A percentile compares a stretch with the other conserved stretches of the same genome.
Conservation (phyloP, 2,329 filamentous ascomycete genomes). For the Fusarium sp. region DNA sequence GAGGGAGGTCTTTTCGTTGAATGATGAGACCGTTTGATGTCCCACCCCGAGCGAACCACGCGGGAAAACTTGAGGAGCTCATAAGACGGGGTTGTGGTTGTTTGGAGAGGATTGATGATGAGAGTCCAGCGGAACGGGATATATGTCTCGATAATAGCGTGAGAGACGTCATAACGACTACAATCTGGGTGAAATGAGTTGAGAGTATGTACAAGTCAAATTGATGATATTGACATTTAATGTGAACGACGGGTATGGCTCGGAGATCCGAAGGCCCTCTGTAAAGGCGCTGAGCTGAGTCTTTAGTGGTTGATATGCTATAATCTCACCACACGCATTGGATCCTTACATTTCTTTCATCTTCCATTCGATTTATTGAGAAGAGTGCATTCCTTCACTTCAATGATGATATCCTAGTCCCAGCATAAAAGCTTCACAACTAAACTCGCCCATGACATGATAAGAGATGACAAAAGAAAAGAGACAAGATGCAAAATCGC, state of each 20-base stretch:
- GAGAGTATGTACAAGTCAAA: not conserved
- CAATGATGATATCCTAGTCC: not conserved
- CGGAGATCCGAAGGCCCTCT: constrained; percentile 26
- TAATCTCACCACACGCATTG: not conserved
- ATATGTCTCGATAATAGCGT: constrained; percentile 11
- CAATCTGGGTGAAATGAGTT: too few relatives aligned
- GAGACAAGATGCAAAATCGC: not conserved
- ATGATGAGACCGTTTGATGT: constrained; percentile 76
- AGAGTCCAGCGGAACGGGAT: not conserved
- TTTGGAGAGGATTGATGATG: constrained; percentile 2
- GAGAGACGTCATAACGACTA: constrained; percentile 1
- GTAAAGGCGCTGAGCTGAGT: constrained; percentile 5
- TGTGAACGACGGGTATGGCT: not conserved
- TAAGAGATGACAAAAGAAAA: not conserved
- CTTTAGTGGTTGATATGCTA: constrained; percentile 25
- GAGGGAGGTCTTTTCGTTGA: constrained; percentile 54
- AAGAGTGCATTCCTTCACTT: not conserved
- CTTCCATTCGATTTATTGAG: not conserved
- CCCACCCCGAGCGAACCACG: constrained; percentile 68
- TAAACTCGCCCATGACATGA: not conserved
- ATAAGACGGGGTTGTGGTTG: constrained; percentile 14
- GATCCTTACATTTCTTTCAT: too few relatives aligned
- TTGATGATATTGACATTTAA: not conserved
- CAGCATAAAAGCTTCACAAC: not conserved
- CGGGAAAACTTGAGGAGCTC: constrained; percentile 52